Evolutionary conservation across 139 green algal species (phyloP).

Genomic region (Chlorella sp.): DNA sequence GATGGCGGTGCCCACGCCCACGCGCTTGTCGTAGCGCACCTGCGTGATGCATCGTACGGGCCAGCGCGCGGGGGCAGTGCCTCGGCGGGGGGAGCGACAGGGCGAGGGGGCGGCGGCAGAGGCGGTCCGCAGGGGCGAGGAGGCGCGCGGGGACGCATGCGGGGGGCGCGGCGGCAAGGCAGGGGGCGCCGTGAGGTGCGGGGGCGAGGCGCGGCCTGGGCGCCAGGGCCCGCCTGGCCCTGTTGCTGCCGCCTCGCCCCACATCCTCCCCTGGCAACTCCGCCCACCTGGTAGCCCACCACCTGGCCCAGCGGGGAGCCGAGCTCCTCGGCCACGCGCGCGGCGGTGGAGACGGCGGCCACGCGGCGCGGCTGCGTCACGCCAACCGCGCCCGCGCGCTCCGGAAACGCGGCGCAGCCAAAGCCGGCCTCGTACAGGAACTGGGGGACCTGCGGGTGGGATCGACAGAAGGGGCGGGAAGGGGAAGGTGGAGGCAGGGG

Average conservation of each 20-base stretch:
- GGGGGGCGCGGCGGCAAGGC: no score
- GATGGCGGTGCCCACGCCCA: conserved; percentile 61
- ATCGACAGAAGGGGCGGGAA: neutral
- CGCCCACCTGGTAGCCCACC: conserved; percentile 91
- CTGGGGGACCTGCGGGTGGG: conserved; percentile 80
- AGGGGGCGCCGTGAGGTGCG: no score
- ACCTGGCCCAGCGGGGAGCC: conserved; percentile 60
- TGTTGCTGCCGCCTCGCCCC: no score
- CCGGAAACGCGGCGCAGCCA: conserved; percentile 70
- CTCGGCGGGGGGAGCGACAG: neutral
- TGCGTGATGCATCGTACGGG: conserved; percentile 36
- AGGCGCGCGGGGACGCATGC: no score
- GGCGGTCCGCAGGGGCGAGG: no score
- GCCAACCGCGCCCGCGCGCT: conserved; percentile 64
- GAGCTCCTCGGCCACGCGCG: conserved; percentile 85
- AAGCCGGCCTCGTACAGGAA: conserved; percentile 96
- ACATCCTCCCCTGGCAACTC: no score
- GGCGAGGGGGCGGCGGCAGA: neutral
- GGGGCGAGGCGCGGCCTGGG: no score
- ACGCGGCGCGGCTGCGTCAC: conserved; percentile 93
- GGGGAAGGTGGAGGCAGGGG: neutral
- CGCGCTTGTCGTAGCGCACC: conserved; percentile 82
- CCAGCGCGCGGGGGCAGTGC: neutral
- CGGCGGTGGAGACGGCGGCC: conserved; percentile 82
- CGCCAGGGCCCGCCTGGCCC: no score